Evolutionary conservation across 495 filamentous ascomycete species (phyloP).

Genomic region (Glarea lozoyensis): DNA sequence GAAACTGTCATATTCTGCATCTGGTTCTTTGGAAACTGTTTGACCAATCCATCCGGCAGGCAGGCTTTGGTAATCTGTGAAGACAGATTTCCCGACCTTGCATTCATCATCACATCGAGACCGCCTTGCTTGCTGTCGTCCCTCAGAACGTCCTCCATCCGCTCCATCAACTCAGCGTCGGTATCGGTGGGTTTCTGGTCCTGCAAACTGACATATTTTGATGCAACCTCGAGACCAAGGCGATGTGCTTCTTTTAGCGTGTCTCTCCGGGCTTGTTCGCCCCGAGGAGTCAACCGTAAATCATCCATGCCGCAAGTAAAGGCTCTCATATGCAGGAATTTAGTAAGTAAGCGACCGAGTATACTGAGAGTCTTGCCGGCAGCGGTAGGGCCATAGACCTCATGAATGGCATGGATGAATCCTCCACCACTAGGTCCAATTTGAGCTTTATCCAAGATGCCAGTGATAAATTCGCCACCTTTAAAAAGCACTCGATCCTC

Average conservation of each 20-base stretch:
- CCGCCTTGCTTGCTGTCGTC: slow-evolving; percentile 85
- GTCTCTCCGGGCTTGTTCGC: slow-evolving; percentile 62
- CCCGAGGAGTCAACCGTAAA: slow-evolving; percentile 72
- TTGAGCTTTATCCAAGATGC: slow-evolving; percentile 94
- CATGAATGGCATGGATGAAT: slow-evolving; percentile 84
- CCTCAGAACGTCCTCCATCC: slow-evolving; percentile 82
- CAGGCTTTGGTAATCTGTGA: slow-evolving; percentile 69
- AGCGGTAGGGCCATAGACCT: slow-evolving; percentile 79
- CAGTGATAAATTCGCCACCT: slow-evolving; percentile 77
- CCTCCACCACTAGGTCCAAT: slow-evolving; percentile 82
- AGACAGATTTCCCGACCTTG: slow-evolving; percentile 60
- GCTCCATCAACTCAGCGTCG: slow-evolving; percentile 59
- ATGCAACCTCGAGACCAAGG: slow-evolving; percentile 76
- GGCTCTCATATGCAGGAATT: slow-evolving; percentile 83
- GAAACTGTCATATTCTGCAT: slow-evolving; percentile 99
- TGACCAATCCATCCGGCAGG: slow-evolving; percentile 73
- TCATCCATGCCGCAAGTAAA: slow-evolving; percentile 98
- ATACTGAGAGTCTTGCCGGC: slow-evolving; percentile 84
- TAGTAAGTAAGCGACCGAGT: slow-evolving; percentile 80
- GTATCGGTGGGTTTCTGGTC: slow-evolving; percentile 45
- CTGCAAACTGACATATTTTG: slow-evolving; percentile 87
- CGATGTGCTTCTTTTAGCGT: slow-evolving; percentile 56
- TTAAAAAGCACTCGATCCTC: slow-evolving; percentile 78
- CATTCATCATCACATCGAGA: slow-evolving; percentile 77
- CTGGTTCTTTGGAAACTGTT: slow-evolving; percentile 92